Base-by-base conservation (phyloP, 2,329 filamentous ascomycete species). In the Hymenoscyphus infarciens region DNA sequence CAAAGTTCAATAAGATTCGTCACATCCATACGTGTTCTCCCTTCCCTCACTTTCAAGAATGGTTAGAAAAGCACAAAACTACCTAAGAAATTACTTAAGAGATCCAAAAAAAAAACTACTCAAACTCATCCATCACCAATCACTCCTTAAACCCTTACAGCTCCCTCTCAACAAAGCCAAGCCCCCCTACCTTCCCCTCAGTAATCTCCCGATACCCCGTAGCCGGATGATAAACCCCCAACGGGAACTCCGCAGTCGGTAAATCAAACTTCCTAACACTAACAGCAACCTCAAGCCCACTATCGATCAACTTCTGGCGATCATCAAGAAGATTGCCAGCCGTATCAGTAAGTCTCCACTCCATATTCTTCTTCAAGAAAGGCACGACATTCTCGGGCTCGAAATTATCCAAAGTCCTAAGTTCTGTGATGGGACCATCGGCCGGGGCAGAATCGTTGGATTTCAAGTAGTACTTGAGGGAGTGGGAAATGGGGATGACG, bases 121-220 rank as follows among this genome's bases (percentile, higher is more conserved):
- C n/a, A 4, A 5, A n/a, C n/a, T 8, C 6, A 39, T 16, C 38
- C 38, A 15, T 39, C 38, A 39, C 13, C 38, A 3, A n/a, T n/a
- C n/a, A n/a, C n/a, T n/a, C n/a, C n/a, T n/a, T n/a, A n/a, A n/a
- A n/a, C 10, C 39, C 39, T 45, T n/a, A 52, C 45, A 52, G 25
- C 45, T 52, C 45, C 45, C 45, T 52, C 45, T 52, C 45, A 11
- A 22, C 45, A 52, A 52, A 52, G 19, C 45, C 45, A 7, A 52
- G 4, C 19, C 45, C 45, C 19, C 45, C 45, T 25, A 52, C 19
- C 45, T 52, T 52, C 7, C 10, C 45, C 45, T 52, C 10, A 22
- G 45, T 52, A 52, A 52, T 2, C 8, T 52, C 45, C 45, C 8
- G 1, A 25, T 25, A 52, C 19, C 13, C 8, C 0, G 2, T 52